Percentiles rank a stretch among this genome's conserved stretches.
These are phyloP conservation scores for Cudoniella acicularis DNA, from an alignment of 495 filamentous ascomycete species.

Conservation along the genomic window DNA sequence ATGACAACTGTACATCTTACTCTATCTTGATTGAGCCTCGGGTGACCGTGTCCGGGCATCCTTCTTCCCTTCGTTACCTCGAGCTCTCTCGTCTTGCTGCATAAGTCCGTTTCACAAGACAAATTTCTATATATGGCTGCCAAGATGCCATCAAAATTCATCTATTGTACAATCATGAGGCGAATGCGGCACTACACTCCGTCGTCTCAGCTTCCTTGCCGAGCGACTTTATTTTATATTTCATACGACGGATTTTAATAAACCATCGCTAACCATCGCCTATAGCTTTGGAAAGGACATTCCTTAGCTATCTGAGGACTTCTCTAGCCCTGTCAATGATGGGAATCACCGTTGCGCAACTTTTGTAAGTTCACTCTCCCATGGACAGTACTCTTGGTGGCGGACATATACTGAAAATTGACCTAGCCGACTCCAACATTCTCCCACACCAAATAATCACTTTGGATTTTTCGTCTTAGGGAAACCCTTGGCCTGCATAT, in stretches of 20 bases:
- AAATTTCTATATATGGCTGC: neutral
- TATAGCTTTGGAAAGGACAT: constrained; percentile 74
- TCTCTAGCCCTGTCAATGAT: constrained; percentile 65
- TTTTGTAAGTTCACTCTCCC: constrained; percentile 47
- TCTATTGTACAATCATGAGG: no score
- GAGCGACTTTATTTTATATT: neutral
- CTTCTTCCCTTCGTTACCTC: no score
- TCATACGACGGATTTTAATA: neutral
- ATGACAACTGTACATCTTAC: neutral
- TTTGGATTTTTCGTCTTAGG: constrained; percentile 62
- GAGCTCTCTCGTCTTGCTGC: no score
- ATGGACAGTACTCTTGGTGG: constrained; percentile 8
- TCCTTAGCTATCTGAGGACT: constrained; percentile 73
- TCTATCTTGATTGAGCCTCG: neutral
- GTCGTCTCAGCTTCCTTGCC: neutral
- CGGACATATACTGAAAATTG: constrained; percentile 10
- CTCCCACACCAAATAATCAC: constrained; percentile 28
- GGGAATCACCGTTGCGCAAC: constrained; percentile 62
- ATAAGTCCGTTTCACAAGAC: neutral
- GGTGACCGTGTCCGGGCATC: no score
- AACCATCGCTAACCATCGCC: constrained; percentile 1
- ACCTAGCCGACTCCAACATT: constrained; percentile 46
- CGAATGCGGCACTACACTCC: no score
- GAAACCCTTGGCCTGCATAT: constrained; percentile 59
- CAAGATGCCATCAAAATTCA: neutral